Base-by-base conservation (phyloP, 306 rosid species). In the Begonia peltatifolia region DNA sequence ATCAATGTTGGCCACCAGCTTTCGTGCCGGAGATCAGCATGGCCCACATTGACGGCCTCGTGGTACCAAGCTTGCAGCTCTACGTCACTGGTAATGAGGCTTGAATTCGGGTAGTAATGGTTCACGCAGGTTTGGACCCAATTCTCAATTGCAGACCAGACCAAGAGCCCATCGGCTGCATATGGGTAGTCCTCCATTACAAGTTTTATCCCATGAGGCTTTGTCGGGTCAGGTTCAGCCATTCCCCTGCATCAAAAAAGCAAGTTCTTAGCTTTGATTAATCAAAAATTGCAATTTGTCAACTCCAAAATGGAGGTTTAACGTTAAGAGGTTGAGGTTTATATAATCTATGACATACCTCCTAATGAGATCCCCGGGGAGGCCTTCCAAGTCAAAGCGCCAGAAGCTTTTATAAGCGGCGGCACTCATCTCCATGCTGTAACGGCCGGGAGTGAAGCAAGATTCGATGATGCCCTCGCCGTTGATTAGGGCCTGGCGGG, bases 371-470 rank as follows among this genome's bases (percentile, higher is more conserved):
- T 90, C 94, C 0, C 78, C 92, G 6, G 99, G 99, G 58, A 90
- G 87, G 63, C 73, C 65, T 55, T 90, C 92, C 67, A 17, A 50
- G 72, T 90, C 99, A 42, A 90, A 83, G 52, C 95, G 99, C 99
- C 99, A 90, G 22, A 46, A 54, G 63, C 35, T 53, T 63, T 80
- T 80, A 76, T 90, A 90, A n/a, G 86, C 94, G 6, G 85, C 69
- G 36, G 94, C 84, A 46, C 99, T 90, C 14, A 90, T 53, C 67
- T 90, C 94, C 99, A 90, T 80, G 47, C 68, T 44, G 5, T 80
- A 90, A 12, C 80, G 94, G 14, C 99, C 99, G 23, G 99, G 92
- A 47, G 99, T 80, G 78, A 90, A 90, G 77, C 87, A 83, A 43
- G 79, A 50, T 55, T 86, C 99, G 42, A 90, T 69, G 43, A 80